Evolutionary conservation across 805 yeast genomes (phyloP).

Genomic region (Cyberlindnera mycetangii): DNA sequence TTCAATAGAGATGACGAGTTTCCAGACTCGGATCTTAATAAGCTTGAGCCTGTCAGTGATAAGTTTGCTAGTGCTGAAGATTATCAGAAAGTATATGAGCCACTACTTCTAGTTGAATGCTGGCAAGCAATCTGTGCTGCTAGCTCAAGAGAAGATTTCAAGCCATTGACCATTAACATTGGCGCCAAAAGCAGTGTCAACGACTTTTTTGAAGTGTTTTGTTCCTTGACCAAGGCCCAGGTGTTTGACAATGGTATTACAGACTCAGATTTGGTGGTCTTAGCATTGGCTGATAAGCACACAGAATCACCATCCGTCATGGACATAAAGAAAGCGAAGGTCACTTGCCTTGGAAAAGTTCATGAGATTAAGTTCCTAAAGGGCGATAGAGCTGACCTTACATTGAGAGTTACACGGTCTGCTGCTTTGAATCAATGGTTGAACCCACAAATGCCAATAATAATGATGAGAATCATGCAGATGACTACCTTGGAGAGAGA

Average conservation of each 20-base stretch:
- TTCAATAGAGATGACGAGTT: slow-evolving; percentile 52
- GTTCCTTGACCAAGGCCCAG: slow-evolving; percentile 55
- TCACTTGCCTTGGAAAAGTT: slow-evolving; percentile 79
- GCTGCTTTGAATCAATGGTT: slow-evolving; percentile 47
- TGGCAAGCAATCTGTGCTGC: slow-evolving; percentile 88
- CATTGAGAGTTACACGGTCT: slow-evolving; percentile 58
- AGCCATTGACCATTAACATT: slow-evolving; percentile 62
- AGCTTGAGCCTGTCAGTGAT: slow-evolving; percentile 43
- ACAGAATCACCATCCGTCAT: slow-evolving; percentile 30
- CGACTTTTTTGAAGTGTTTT: slow-evolving; percentile 83
- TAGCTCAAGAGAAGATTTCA: slow-evolving; percentile 50
- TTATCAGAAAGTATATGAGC: slow-evolving; percentile 70
- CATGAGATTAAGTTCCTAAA: slow-evolving; percentile 65
- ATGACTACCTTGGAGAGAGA: slow-evolving; percentile 94
- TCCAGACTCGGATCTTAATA: slow-evolving; percentile 50
- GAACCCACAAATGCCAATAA: slow-evolving; percentile 60
- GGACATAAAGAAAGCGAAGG: slow-evolving; percentile 31
- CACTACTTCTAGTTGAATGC: slow-evolving; percentile 81
- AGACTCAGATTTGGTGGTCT: slow-evolving; percentile 73
- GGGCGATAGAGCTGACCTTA: slow-evolving; percentile 69
- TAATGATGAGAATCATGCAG: slow-evolving; percentile 74
- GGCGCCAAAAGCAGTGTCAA: slow-evolving; percentile 84
- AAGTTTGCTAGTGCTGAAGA: slow-evolving; percentile 56
- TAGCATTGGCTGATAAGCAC: slow-evolving; percentile 41
- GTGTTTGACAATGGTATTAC: slow-evolving; percentile 51